phyloP scores from a whole-genome alignment of 2,329 filamentous ascomycete genomes.

The Colletotrichum karsti region DNA sequence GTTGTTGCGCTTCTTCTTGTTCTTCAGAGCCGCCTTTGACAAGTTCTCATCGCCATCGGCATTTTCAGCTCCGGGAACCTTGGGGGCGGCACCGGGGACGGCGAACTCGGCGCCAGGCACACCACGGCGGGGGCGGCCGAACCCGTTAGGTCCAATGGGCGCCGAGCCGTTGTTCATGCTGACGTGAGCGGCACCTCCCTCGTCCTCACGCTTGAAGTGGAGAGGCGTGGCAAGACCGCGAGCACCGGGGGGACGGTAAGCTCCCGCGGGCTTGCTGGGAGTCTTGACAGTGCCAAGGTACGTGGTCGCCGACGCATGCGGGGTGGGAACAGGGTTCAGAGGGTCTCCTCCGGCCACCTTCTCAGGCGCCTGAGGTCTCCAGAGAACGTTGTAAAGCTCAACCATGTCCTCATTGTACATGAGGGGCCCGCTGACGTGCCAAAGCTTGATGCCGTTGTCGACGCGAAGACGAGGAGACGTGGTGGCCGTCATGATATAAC shows the following conservation, averaged over 20 bases:
- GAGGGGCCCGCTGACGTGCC: constrained; percentile 87
- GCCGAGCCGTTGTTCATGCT: constrained; percentile 81
- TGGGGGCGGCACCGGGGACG: constrained; percentile 72
- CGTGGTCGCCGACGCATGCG: constrained; percentile 83
- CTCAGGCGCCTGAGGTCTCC: constrained; percentile 78
- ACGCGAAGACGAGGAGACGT: constrained; percentile 94
- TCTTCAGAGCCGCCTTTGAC: constrained; percentile 89
- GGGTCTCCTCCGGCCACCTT: constrained; percentile 73
- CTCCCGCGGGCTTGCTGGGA: constrained; percentile 95
- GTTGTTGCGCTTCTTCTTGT: constrained; percentile 95
- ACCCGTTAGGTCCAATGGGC: constrained; percentile 79
- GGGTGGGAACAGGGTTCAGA: constrained; percentile 75
- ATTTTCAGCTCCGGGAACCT: constrained; percentile 69
- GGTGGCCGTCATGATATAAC: constrained; percentile 96
- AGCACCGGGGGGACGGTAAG: constrained; percentile 93
- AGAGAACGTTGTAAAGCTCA: constrained; percentile 90
- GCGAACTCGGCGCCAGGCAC: constrained; percentile 87
- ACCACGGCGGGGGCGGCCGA: constrained; percentile 77
- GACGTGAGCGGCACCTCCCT: constrained; percentile 89
- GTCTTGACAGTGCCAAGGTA: constrained; percentile 91
- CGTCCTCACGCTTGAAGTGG: constrained; percentile 97
- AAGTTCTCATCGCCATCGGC: constrained; percentile 76
- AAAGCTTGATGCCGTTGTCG: constrained; percentile 95
- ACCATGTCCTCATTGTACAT: constrained; percentile 97
- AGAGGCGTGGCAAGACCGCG: constrained; percentile 88